Percentiles rank a stretch among this genome's conserved stretches.
Conservation (phyloP, 2,329 filamentous ascomycete species). For the Apiospora arundinis region DNA sequence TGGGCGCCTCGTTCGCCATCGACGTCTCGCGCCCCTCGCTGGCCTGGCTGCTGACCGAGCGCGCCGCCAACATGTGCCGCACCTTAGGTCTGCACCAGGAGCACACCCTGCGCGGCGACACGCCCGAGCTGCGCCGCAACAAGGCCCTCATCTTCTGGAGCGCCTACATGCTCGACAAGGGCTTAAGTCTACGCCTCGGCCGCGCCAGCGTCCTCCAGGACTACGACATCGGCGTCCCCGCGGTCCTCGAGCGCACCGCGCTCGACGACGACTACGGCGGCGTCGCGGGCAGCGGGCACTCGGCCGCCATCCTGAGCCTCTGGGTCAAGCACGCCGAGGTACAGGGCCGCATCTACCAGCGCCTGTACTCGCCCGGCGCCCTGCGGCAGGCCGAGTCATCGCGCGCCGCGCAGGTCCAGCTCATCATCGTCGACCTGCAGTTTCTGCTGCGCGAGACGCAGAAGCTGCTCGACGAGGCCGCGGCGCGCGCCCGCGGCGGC, state of each 20-base stretch:
- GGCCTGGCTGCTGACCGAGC: constrained; percentile 39
- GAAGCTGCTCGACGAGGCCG: constrained; percentile 34
- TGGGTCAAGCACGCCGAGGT: constrained; percentile 61
- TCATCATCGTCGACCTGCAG: constrained; percentile 40
- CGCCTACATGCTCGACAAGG: constrained; percentile 62
- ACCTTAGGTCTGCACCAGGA: constrained; percentile 41
- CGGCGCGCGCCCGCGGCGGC: constrained; percentile 24
- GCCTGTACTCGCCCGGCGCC: constrained; percentile 55
- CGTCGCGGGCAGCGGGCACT: background rate
- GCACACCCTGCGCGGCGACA: constrained; percentile 23
- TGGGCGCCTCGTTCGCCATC: constrained; percentile 43
- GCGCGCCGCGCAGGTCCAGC: constrained; percentile 42
- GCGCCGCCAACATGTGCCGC: constrained; percentile 42
- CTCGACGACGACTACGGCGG: background rate
- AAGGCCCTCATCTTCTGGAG: constrained; percentile 61
- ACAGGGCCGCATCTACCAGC: constrained; percentile 62
- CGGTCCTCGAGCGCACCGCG: constrained; percentile 18
- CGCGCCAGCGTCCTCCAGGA: constrained; percentile 60
- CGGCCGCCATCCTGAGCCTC: constrained; percentile 47
- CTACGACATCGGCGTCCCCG: constrained; percentile 58
- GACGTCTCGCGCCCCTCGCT: constrained; percentile 40
- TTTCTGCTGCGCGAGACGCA: constrained; percentile 39
- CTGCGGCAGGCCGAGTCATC: constrained; percentile 42
- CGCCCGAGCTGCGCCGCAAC: constrained; percentile 35
- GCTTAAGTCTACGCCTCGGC: constrained; percentile 60